Evolutionary conservation across 2,329 filamentous ascomycete genomes (phyloP).

Genomic region (Pestalotiopsis sp.): DNA sequence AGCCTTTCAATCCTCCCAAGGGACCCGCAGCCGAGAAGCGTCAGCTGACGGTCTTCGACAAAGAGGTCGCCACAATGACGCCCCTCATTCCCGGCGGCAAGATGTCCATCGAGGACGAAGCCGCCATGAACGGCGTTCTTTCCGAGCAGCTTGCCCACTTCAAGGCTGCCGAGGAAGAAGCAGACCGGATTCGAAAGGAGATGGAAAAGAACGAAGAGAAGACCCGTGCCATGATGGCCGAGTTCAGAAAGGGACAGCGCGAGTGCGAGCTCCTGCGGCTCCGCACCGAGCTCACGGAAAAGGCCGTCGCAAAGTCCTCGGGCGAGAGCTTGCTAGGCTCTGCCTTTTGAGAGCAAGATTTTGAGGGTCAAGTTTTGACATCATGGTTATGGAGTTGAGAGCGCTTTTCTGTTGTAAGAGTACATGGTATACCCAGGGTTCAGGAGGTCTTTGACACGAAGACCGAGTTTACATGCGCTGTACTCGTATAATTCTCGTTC

Average conservation of each 20-base stretch:
- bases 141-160: conserved; percentile 56
- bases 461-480: too few species aligned
- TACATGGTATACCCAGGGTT: background rate
- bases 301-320: conserved; percentile 55
- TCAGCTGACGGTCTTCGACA: conserved; percentile 47
- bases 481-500: too few species aligned
- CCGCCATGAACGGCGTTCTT: conserved; percentile 47
- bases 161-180: conserved; percentile 55
- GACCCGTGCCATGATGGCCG: conserved; percentile 50
- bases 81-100: conserved; percentile 56
- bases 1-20: conserved; percentile 58
- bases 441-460: background rate
- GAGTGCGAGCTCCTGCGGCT: conserved; percentile 56
- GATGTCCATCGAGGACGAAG: conserved; percentile 46
- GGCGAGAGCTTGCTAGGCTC: conserved; percentile 57
- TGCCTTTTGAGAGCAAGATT: conserved; percentile 45
- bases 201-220: conserved; percentile 54
- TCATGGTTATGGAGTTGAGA: background rate
- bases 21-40: conserved; percentile 43
- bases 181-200: conserved; percentile 57
- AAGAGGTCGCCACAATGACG: conserved; percentile 50
- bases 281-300: conserved; percentile 56
- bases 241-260: conserved; percentile 55
- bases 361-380: background rate
- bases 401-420: background rate